Base-by-base conservation (phyloP, 495 filamentous ascomycete genomes). In the Elasticomyces elasticus region DNA sequence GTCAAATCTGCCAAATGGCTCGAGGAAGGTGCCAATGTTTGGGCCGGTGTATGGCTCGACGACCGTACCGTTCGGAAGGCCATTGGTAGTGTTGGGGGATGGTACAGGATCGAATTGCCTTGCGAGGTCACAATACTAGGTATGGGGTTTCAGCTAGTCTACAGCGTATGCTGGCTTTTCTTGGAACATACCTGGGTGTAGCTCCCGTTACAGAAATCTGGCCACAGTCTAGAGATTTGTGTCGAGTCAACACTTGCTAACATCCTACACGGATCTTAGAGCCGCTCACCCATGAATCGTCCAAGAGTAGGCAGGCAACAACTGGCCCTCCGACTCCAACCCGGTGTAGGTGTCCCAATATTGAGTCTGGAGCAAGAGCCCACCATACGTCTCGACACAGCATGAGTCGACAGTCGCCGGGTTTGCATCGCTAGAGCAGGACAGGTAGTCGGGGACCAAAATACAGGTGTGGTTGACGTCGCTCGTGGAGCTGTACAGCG, bases 271-370 rank as follows among this genome's bases (percentile, higher is more conserved):
- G 11, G 5, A 26, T 23, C 3, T 19, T 10, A 45, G 28, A 5
- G 5, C 24, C 19, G 6, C 42, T 45, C 7, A 43, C 13, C 76
- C 75, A 58, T 79, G 76, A 20, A 79, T 62, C 5, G 70, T 74
- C 69, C 70, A 79, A 2, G 67, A 60, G 37, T 73, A 51, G 35
- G 62, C 43, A 12, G 76, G 76, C 9, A 75, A 66, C 9, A 74
- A 55, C 58, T 79, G 76, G 19, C 73, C 73, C 44, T 70, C 7
- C 7, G 58, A 44, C 60, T 79, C 76, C 40, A 70, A 66, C 1
- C 74, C 75, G 0, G 76, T 77, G 52, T 76, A 74, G 1, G 73
- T 76, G 53, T 67, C 56, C 76, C 76, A 79, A 65, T 72, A 76
- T 61, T 79, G 76, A 0, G 76, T 79, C 47, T 59, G 63, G 5